Conservation (phyloP, 169 alveolate species). For the Prorocentrum cordatum region DNA sequence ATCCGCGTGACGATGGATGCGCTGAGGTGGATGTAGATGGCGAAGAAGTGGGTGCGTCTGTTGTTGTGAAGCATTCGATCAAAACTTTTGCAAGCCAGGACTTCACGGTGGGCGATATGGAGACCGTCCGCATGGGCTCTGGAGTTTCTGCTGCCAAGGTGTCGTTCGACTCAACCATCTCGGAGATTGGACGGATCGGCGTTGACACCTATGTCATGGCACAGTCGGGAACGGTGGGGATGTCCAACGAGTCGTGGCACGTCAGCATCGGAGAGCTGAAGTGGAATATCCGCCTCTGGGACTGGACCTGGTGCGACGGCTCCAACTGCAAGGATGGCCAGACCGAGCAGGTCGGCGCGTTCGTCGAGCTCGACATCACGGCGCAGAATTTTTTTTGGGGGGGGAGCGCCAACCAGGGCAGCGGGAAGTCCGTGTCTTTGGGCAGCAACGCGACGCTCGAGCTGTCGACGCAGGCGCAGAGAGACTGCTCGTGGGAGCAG, state of each 20-base stretch:
- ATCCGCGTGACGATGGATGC: conserved; percentile 26
- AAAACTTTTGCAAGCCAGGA: neutral
- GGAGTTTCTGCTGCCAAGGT: conserved; percentile 5
- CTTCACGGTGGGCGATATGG: neutral
- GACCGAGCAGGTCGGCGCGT: neutral
- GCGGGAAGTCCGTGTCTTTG: neutral
- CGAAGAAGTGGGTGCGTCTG: neutral
- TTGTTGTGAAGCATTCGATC: neutral
- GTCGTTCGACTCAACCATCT: conserved; percentile 9
- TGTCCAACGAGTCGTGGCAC: conserved; percentile 10
- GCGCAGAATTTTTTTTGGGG: conserved; percentile 14
- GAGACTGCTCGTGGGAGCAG: neutral
- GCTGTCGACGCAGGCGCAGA: neutral
- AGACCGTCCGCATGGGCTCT: neutral
- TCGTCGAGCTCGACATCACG: conserved; percentile 24
- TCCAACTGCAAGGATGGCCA: conserved; percentile 8
- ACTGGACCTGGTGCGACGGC: conserved; percentile 28
- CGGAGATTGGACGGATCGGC: neutral
- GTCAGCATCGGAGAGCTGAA: neutral
- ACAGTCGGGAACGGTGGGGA: neutral
- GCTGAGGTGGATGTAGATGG: neutral
- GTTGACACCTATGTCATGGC: conserved; percentile 5
- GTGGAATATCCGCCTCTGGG: conserved; percentile 26
- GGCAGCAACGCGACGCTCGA: neutral
- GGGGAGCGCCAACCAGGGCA: conserved; percentile 10